Evolutionary conservation across 2,329 filamentous ascomycete species (phyloP).

Genomic region (Pestalotiopsis sp.): DNA sequence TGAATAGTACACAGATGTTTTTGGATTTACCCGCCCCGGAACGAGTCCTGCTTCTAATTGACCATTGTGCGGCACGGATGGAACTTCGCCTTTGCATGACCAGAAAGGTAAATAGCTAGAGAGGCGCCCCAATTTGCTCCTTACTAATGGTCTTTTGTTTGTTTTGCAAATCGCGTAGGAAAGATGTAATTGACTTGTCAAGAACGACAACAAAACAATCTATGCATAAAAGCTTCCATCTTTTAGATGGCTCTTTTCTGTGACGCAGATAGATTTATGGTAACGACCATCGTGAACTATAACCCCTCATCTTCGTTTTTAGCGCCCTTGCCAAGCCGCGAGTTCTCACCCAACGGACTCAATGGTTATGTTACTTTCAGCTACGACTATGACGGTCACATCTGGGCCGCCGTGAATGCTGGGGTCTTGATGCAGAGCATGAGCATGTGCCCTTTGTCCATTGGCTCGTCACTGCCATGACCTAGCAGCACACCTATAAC

Average conservation of each 20-base stretch:
- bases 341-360: neutral
- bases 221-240: neutral
- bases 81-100: neutral
- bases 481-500: neutral
- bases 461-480: neutral
- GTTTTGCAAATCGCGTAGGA: neutral
- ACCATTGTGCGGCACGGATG: neutral
- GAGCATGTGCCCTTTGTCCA: constrained; percentile 12
- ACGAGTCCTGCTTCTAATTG: neutral
- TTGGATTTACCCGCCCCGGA: neutral
- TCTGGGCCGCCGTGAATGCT: neutral
- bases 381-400: neutral
- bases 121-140: neutral
- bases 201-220: neutral
- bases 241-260: too few relatives aligned
- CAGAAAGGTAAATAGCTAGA: neutral
- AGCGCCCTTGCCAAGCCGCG: neutral
- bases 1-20: too few relatives aligned
- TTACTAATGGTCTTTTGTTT: neutral
- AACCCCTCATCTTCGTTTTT: neutral
- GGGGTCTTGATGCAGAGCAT: neutral
- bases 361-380: neutral
- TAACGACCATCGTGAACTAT: neutral
- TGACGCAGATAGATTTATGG: neutral
- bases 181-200: neutral